These are phyloP conservation scores for Margaritispora aquatica DNA, from an alignment of 495 filamentous ascomycete genomes.

Conservation along the genomic window DNA sequence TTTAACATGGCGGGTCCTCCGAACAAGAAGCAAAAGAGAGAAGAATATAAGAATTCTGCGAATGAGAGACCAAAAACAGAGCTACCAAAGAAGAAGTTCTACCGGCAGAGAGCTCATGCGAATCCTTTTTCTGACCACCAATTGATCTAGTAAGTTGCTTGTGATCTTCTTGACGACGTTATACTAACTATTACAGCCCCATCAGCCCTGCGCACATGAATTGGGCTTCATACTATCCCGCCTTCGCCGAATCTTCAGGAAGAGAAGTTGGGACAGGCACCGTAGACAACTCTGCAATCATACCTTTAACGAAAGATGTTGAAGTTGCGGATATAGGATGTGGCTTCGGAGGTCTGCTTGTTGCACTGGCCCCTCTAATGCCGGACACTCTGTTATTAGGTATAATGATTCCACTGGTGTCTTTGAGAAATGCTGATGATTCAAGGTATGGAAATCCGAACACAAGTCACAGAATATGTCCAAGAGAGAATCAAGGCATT, in stretches of 20 bases:
- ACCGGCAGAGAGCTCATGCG: slow-evolving; percentile 91
- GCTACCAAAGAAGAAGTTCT: slow-evolving; percentile 89
- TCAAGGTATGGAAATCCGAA: slow-evolving; percentile 79
- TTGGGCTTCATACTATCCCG: slow-evolving; percentile 82
- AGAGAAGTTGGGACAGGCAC: slow-evolving; percentile 24
- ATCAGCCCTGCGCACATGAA: slow-evolving; percentile 77
- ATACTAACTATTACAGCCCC: slow-evolving; percentile 50
- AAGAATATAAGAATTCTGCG: slow-evolving; percentile 56
- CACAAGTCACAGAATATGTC: slow-evolving; percentile 82
- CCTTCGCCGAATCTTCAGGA: slow-evolving; percentile 35
- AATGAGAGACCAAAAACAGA: slow-evolving; percentile 31
- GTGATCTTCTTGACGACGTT: not conserved
- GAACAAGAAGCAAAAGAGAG: slow-evolving; percentile 67
- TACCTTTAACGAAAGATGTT: slow-evolving; percentile 56
- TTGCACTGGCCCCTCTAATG: slow-evolving; percentile 74
- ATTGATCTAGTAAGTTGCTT: slow-evolving; percentile 68
- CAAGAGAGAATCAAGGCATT: slow-evolving; percentile 79
- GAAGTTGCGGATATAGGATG: slow-evolving; percentile 98
- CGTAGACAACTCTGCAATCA: slow-evolving; percentile 12
- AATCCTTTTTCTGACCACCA: slow-evolving; percentile 95
- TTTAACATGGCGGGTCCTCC: slow-evolving; percentile 47
- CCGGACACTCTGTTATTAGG: slow-evolving; percentile 80
- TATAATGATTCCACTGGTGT: slow-evolving; percentile 22
- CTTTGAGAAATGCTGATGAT: slow-evolving; percentile 1
- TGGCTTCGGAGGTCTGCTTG: slow-evolving; percentile 86